Evolutionary conservation across 176 grass and related monocot species (phyloP).

Genomic region (Lolium perenne): DNA sequence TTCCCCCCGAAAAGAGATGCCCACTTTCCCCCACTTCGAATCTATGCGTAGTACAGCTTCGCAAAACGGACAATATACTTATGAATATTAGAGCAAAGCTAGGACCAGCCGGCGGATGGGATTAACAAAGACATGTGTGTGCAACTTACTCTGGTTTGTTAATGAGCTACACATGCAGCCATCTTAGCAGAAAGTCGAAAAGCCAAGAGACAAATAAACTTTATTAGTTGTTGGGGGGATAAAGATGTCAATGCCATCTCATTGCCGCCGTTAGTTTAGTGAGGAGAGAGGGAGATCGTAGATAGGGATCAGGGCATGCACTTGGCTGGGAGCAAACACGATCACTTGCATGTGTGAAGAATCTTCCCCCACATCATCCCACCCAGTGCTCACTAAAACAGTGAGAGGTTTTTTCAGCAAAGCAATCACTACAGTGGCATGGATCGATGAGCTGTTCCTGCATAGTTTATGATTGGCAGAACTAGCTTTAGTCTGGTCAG

Average conservation of each 20-base stretch:
- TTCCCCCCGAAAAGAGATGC: slow-evolving; percentile 38
- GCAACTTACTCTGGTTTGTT: slow-evolving; percentile 51
- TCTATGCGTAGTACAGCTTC: slow-evolving; percentile 54
- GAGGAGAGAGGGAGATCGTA: slow-evolving; percentile 36
- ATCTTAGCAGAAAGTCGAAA: slow-evolving; percentile 68
- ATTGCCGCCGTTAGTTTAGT: slow-evolving; percentile 44
- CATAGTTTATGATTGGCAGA: slow-evolving; percentile 52
- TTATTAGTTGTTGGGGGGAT: not conserved
- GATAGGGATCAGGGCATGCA: slow-evolving; percentile 48
- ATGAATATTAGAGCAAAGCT: slow-evolving; percentile 43
- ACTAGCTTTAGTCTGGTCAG: slow-evolving; percentile 43
- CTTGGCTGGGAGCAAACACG: slow-evolving; percentile 45
- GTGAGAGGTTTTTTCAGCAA: slow-evolving; percentile 47
- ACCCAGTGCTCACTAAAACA: slow-evolving; percentile 27
- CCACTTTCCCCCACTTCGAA: slow-evolving; percentile 39
- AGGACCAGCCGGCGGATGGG: slow-evolving; percentile 23
- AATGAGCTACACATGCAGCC: slow-evolving; percentile 61
- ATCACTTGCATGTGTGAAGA: slow-evolving; percentile 70
- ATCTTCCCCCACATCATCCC: slow-evolving; percentile 57
- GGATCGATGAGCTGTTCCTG: slow-evolving; percentile 53
- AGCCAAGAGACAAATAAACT: slow-evolving; percentile 55
- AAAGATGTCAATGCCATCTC: slow-evolving; percentile 60
- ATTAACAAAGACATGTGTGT: slow-evolving; percentile 46
- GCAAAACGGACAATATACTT: slow-evolving; percentile 47
- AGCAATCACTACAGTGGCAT: slow-evolving; percentile 46